Conservation (phyloP, 805 yeast species). For the Nakazawaea ambrosiae region DNA sequence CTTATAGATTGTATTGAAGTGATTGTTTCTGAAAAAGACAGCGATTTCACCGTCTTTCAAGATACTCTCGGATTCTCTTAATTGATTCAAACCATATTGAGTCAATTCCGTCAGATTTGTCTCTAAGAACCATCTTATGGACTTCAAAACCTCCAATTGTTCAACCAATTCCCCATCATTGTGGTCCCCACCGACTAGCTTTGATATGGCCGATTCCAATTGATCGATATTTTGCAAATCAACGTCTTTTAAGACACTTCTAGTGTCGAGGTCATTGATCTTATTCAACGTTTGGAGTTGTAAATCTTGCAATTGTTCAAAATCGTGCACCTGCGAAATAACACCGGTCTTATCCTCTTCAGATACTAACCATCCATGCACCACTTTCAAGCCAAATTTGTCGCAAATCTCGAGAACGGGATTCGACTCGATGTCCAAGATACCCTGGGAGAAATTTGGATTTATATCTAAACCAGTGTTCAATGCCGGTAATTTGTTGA, state of each 20-base stretch:
- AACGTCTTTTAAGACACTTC: slow-evolving; percentile 12
- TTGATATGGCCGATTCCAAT: not conserved
- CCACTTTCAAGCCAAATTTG: slow-evolving; percentile 28
- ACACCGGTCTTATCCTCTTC: not conserved
- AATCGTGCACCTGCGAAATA: not conserved
- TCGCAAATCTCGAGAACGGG: slow-evolving; percentile 16
- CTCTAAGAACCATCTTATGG: slow-evolving; percentile 41
- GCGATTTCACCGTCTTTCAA: slow-evolving; percentile 49
- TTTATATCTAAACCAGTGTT: slow-evolving; percentile 69
- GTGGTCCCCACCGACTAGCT: not conserved
- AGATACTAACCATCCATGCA: slow-evolving; percentile 82
- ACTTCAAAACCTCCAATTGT: slow-evolving; percentile 8
- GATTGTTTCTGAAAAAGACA: slow-evolving; percentile 85
- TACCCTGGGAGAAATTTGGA: slow-evolving; percentile 49
- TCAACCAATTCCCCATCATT: not conserved
- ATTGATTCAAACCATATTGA: slow-evolving; percentile 45
- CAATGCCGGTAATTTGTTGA: slow-evolving; percentile 53
- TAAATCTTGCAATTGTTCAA: slow-evolving; percentile 4
- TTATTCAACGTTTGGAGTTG: slow-evolving; percentile 19
- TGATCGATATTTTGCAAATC: slow-evolving; percentile 1
- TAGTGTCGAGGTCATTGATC: slow-evolving; percentile 21
- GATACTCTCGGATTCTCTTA: slow-evolving; percentile 21
- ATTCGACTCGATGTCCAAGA: slow-evolving; percentile 12
- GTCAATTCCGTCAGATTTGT: slow-evolving; percentile 75
- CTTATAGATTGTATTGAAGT: slow-evolving; percentile 68